These are phyloP conservation scores for Citrus sp. DNA, from an alignment of 345 rosid species.

Conservation along the genomic window DNA sequence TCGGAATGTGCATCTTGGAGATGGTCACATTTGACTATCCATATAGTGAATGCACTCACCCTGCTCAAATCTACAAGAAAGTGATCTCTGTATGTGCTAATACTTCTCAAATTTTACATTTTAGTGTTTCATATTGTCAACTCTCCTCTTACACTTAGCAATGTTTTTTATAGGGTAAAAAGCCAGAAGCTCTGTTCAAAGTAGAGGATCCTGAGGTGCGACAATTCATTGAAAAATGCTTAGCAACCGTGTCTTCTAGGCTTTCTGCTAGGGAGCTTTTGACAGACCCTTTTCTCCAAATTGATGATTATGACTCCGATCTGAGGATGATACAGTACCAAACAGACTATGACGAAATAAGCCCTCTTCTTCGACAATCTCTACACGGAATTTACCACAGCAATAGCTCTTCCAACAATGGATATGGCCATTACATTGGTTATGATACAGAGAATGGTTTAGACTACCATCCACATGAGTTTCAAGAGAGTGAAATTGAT, in stretches of 20 bases:
- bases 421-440: constrained; percentile 27
- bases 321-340: constrained; percentile 37
- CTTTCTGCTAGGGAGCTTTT: constrained; percentile 84
- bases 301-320: constrained; percentile 42
- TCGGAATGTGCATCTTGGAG: constrained; percentile 97
- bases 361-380: constrained; percentile 50
- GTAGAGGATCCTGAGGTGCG: constrained; percentile 82
- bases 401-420: constrained; percentile 28
- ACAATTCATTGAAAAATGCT: constrained; percentile 85
- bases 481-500: constrained; percentile 49
- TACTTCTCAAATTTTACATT: neutral
- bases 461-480: constrained; percentile 39
- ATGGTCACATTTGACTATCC: constrained; percentile 97
- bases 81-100: constrained; percentile 67
- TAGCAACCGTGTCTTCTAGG: constrained; percentile 75
- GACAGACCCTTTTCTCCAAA: constrained; percentile 72
- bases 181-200: constrained; percentile 78
- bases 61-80: constrained; percentile 99
- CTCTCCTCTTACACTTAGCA: neutral
- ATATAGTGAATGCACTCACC: constrained; percentile 91
- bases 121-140: neutral
- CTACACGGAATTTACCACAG: constrained; percentile 22
- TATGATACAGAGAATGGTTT: constrained; percentile 31
- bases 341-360: constrained; percentile 38
- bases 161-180: constrained; percentile 60